Percentiles rank a stretch among this genome's conserved stretches.
Evolutionary conservation across 768 basidiomycete species (phyloP).

Genomic region (Mycena albidolilacea): DNA sequence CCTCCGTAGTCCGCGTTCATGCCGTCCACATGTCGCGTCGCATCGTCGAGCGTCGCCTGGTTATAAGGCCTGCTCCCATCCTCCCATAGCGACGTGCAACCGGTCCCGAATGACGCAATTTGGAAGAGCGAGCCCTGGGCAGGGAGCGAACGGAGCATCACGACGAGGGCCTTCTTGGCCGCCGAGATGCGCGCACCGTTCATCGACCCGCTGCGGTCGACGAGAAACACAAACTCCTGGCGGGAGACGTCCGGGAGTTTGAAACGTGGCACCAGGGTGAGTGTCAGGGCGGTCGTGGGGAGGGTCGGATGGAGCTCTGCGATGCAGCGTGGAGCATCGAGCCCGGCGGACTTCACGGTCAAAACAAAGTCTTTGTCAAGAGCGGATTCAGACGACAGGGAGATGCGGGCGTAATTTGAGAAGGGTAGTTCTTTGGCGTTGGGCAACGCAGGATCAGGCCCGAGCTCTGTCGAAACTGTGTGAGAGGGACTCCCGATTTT

Average conservation of each 20-base stretch:
- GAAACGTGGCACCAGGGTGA: constrained; percentile 62
- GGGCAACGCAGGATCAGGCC: constrained; percentile 28
- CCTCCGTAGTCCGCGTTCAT: constrained; percentile 58
- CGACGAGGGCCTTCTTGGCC: constrained; percentile 54
- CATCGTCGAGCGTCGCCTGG: constrained; percentile 43
- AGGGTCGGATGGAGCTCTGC: constrained; percentile 48
- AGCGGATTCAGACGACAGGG: constrained; percentile 20
- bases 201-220: constrained; percentile 67
- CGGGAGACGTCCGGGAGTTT: constrained; percentile 47
- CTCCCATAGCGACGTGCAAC: constrained; percentile 48
- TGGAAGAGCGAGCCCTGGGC: constrained; percentile 54
- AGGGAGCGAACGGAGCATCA: constrained; percentile 58
- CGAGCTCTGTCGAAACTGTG: constrained; percentile 35
- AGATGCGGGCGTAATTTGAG: constrained; percentile 33
- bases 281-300: constrained; percentile 51
- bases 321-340: constrained; percentile 61
- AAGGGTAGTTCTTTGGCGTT: constrained; percentile 32
- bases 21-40: constrained; percentile 44
- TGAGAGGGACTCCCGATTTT: constrained; percentile 36
- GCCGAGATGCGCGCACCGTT: constrained; percentile 43
- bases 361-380: constrained; percentile 60
- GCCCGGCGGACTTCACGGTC: constrained; percentile 52
- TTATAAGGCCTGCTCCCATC: constrained; percentile 43
- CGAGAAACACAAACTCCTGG: constrained; percentile 64
- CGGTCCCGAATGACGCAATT: constrained; percentile 56